A percentile compares a stretch with the other conserved stretches of the same genome.
These are phyloP conservation scores for Chloropicon primus DNA, from an alignment of 139 green algal genomes.

Conservation along the genomic window DNA sequence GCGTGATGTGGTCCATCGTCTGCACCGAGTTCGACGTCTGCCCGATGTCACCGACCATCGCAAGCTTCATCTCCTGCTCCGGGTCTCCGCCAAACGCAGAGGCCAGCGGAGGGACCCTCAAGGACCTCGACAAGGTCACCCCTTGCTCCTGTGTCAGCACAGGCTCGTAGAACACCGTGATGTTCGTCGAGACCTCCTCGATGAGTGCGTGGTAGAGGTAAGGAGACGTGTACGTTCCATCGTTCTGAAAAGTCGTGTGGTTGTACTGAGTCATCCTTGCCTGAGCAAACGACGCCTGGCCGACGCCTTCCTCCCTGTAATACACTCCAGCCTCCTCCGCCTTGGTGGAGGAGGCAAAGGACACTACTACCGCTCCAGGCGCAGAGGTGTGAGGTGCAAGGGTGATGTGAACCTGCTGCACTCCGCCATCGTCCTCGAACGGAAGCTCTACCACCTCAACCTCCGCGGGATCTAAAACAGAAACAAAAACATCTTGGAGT, in stretches of 20 bases:
- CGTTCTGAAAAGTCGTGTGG: not conserved
- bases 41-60: not conserved
- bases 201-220: not conserved
- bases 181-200: not conserved
- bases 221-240: not conserved
- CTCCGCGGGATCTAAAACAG: not conserved
- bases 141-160: not conserved
- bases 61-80: not conserved
- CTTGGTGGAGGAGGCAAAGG: not conserved
- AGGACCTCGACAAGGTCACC: not conserved
- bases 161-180: not conserved
- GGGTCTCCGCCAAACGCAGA: not conserved
- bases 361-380: not conserved
- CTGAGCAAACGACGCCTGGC: not conserved
- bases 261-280: not conserved
- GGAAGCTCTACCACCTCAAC: not conserved
- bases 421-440: not conserved
- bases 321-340: not conserved
- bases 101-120: not conserved
- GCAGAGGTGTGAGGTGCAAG: not conserved
- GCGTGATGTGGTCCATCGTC: not conserved
- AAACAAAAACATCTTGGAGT: too few species aligned
- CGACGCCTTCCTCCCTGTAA: not conserved
- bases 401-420: not conserved
- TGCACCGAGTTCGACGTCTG: not conserved